Base-by-base conservation (phyloP, 2,329 filamentous ascomycete genomes). In the Sarocladium oryzae region DNA sequence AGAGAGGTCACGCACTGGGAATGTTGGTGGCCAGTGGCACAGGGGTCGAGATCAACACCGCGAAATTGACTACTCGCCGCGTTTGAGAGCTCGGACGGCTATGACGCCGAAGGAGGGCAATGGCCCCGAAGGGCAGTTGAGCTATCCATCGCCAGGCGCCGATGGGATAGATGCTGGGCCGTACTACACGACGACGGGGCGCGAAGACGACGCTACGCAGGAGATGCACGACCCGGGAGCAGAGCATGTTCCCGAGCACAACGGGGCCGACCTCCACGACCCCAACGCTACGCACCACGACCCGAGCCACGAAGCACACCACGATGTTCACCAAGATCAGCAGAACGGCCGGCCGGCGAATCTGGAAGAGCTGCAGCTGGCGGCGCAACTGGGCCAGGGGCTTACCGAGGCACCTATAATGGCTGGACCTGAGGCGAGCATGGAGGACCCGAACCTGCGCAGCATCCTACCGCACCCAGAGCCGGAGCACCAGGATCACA, bases 281-380 rank as follows among this genome's bases (percentile, higher is more conserved):
- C 62, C 66, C 32, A 71, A 9, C 58, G 68, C 2, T 61, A 68
- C 16, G 10, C 45, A 37, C 15, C 30, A 49, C 32, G 20, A 49
- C 15, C 16, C 13, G 61, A 68, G 15, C 63, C 70, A 18, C 16
- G 43, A 48, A 16, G 10, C 15, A 7, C 43, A 48, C 16, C 43
- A 48, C 28, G 28, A 33, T 20, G 3, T 6, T 3, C 24, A 48
- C 43, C 43, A 48, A 18, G 70, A 70, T 40, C 72, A 73, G 24
- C 71, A 74, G 43, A 59, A 66, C 10, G 58, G 67, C 13, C 68
- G 69, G 11, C 66, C 72, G 2, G 66, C 73, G 32, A 79, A 74
- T 52, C 69, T 73, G 4, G 77, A 79, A 56, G 78, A 82, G 64
- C 68, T 82, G 37, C 78, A 80, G 61, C 67, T 82, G 35, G 78